phyloP scores from a whole-genome alignment of 805 yeast species.

The Cyberlindnera galapagoensis region DNA sequence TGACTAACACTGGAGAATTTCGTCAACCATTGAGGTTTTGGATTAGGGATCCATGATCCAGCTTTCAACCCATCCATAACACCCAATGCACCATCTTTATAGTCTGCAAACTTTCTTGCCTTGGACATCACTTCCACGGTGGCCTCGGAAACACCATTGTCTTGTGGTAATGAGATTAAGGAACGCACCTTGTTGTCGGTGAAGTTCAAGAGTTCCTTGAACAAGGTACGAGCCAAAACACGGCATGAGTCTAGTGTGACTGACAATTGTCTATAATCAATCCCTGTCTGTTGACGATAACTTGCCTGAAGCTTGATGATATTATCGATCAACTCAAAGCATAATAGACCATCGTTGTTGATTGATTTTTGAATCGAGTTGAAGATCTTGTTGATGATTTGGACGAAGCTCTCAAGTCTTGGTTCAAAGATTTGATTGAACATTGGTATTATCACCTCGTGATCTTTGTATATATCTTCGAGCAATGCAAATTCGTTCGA shows the following conservation, averaged over 20 bases:
- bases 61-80: conserved; percentile 46
- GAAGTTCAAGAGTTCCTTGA: conserved; percentile 48
- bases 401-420: conserved; percentile 32
- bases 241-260: conserved; percentile 23
- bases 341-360: conserved; percentile 43
- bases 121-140: conserved; percentile 69
- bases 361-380: conserved; percentile 35
- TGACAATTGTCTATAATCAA: conserved; percentile 15
- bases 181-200: conserved; percentile 46
- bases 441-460: conserved; percentile 22
- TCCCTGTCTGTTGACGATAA: conserved; percentile 22
- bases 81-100: conserved; percentile 42
- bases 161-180: conserved; percentile 50
- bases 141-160: conserved; percentile 63
- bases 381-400: conserved; percentile 32
- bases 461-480: conserved; percentile 34
- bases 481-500: conserved; percentile 44
- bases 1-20: conserved; percentile 44
- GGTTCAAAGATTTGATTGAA: conserved; percentile 29
- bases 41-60: conserved; percentile 63
- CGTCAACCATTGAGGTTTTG: conserved; percentile 47
- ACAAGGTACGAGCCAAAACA: conserved; percentile 33
- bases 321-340: conserved; percentile 54
- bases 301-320: conserved; percentile 30
- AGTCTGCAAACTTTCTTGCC: conserved; percentile 59